Evolutionary conservation across 2,329 filamentous ascomycete genomes (phyloP), one percentile per base, ranked within the genome.

Genomic region (Fusarium piperis): DNA sequence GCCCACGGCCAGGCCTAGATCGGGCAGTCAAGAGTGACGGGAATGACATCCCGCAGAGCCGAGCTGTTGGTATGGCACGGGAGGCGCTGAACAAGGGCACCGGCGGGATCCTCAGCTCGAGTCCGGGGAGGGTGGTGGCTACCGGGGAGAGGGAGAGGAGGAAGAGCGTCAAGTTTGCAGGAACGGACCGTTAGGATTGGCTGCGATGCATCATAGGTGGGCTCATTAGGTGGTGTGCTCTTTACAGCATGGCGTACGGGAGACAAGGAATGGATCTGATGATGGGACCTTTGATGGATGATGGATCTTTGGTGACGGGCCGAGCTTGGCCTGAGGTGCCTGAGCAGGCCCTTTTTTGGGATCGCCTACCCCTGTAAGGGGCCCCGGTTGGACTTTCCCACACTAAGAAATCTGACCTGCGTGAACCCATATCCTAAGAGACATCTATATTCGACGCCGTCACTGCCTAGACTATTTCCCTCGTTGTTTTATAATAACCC

Each of bases 141-240:
- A 78, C 78, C 2, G 77, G 76, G 1, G 85, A 87, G 52, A 79
- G 87, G 64, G 89, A 90, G 77, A 82, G 88, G 70, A 84, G 88
- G 77, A 91, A 90, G 84, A 91, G 88, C 70, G 89, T 91, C 73
- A 91, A 91, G 81, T 89, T 91, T 79, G 86, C 85, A 3, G 83
- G 82, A 46, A 82, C 84, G 11, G 83, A 77, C 61, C 57, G 72
- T 44, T 69, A 55, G 62, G 32, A n/a, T 13, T 30, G 36, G 56
- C n/a, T 28, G 15, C 30, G 18, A 20, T 60, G 62, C 36, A 30
- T 55, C 3, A 33, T n/a, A 26, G 18, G 23, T n/a, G 44, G 30
- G 12, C 12, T 18, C 30, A 2, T 13, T 33, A 3, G 64, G 30
- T 53, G 20, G 33, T 18, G 12, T 20, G 38, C 23, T 64, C 10